Conservation (phyloP, 257 asterid genomes). For the Jaltomata sinuosa region DNA sequence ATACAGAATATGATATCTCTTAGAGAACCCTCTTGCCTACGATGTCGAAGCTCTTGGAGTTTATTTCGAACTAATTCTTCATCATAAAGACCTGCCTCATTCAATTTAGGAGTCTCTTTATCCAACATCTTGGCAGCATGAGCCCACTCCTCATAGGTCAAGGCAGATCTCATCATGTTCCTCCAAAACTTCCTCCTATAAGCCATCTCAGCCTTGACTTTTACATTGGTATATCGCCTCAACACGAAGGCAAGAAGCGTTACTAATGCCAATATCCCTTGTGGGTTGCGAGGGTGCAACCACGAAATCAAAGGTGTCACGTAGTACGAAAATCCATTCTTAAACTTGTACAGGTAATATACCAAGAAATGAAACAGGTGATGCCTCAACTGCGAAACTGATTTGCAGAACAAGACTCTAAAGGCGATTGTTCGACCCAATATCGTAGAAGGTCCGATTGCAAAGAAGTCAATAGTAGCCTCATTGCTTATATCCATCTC, state of each 20-base stretch:
- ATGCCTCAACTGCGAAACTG: slow-evolving; percentile 62
- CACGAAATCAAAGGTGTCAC: slow-evolving; percentile 53
- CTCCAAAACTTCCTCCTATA: slow-evolving; percentile 86
- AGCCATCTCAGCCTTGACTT: slow-evolving; percentile 67
- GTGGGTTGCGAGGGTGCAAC: slow-evolving; percentile 82
- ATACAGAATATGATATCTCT: slow-evolving; percentile 70
- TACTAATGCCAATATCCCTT: slow-evolving; percentile 69
- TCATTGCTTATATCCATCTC: slow-evolving; percentile 79
- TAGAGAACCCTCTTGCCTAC: slow-evolving; percentile 76
- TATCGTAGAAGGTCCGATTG: slow-evolving; percentile 76
- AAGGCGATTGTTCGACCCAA: slow-evolving; percentile 82
- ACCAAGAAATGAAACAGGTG: slow-evolving; percentile 23
- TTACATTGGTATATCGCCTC: slow-evolving; percentile 63
- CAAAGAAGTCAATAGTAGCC: slow-evolving; percentile 77
- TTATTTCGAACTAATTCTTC: slow-evolving; percentile 69
- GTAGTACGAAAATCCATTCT: slow-evolving; percentile 22
- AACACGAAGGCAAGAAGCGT: slow-evolving; percentile 59
- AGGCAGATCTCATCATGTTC: slow-evolving; percentile 73
- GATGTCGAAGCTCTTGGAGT: slow-evolving; percentile 63
- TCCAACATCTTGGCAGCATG: slow-evolving; percentile 84
- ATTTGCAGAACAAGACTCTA: slow-evolving; percentile 75
- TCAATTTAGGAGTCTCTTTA: slow-evolving; percentile 54
- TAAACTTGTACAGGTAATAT: slow-evolving; percentile 29
- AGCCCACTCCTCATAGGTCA: slow-evolving; percentile 82
- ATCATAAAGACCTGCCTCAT: slow-evolving; percentile 59